phyloP scores from a whole-genome alignment of 2,329 filamentous ascomycete species.

The Colletotrichum sp. region DNA sequence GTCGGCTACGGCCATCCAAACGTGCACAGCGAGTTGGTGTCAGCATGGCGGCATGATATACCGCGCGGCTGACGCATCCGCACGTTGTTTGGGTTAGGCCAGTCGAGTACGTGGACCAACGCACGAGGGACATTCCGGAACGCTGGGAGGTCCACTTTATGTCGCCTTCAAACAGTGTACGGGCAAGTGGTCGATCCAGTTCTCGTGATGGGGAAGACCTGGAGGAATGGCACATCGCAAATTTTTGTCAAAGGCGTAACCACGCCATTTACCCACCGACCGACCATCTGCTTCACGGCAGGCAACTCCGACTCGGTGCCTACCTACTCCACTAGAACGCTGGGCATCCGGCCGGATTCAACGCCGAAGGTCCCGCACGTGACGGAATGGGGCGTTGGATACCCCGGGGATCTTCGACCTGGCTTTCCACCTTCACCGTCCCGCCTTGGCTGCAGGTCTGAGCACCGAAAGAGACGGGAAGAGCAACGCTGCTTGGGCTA shows the following conservation, averaged over 20 bases:
- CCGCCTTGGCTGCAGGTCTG: slow-evolving; percentile 1
- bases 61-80: not conserved
- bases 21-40: not conserved
- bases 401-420: not conserved
- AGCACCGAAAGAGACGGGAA: not conserved
- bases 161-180: not conserved
- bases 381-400: not conserved
- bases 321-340: not conserved
- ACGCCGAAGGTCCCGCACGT: not conserved
- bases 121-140: slow-evolving; percentile 3
- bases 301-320: not conserved
- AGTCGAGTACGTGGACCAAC: not conserved
- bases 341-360: not conserved
- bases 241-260: not conserved
- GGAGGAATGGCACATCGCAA: not conserved
- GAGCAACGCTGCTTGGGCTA: not conserved
- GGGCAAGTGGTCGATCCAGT: not conserved
- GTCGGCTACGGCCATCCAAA: not conserved
- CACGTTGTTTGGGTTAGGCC: not conserved
- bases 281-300: not conserved
- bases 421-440: not conserved
- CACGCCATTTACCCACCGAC: too few relatives aligned
- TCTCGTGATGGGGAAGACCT: not conserved
- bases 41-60: not conserved
- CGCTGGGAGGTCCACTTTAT: not conserved